Evolutionary conservation across 306 rosid species (phyloP).

Genomic region (Parietaria judaica): DNA sequence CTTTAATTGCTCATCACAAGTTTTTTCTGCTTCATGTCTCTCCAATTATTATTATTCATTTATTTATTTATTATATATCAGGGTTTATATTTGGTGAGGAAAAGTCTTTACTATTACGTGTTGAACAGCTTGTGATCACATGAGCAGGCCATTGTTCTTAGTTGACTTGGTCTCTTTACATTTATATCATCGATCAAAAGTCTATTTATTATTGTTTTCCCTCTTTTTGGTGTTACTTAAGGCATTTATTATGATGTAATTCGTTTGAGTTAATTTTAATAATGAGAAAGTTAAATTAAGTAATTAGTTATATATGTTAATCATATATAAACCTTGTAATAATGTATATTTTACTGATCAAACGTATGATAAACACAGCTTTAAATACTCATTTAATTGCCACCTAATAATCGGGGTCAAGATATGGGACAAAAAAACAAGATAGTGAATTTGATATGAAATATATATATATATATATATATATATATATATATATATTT

Average conservation of each 20-base stretch:
- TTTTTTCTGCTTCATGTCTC: neutral
- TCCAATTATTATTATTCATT: neutral
- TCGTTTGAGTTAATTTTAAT: neutral
- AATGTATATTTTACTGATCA: neutral
- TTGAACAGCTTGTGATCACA: conserved; percentile 13
- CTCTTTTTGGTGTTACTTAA: neutral
- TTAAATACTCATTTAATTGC: neutral
- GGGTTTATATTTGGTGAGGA: neutral
- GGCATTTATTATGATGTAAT: neutral
- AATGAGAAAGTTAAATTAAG: neutral
- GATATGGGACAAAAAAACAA: neutral
- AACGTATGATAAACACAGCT: neutral
- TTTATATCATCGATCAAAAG: neutral
- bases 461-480: neutral
- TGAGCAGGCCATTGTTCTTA: neutral
- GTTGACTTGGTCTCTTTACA: neutral
- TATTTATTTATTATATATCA: neutral
- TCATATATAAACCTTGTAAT: too few species aligned
- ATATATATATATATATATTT: too few species aligned
- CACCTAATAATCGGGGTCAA: neutral
- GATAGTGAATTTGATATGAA: neutral
- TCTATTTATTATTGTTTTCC: neutral
- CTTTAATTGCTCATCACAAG: neutral
- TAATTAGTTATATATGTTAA: neutral
- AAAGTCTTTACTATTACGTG: neutral